Base-by-base conservation (phyloP, 2,329 filamentous ascomycete species). In the Coniochaeta sp. region DNA sequence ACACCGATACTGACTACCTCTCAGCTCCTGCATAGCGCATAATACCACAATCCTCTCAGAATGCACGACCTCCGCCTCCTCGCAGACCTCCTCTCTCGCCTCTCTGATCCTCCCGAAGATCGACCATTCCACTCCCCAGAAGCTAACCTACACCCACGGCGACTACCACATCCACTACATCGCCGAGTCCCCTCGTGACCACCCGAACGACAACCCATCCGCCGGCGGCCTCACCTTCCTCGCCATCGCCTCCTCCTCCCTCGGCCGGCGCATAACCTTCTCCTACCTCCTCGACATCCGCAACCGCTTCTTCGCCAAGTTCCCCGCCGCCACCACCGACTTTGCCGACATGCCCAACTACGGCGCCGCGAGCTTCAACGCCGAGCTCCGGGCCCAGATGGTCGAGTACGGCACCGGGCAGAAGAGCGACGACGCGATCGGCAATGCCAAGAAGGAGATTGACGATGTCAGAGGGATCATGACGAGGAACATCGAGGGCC, bases 61-160 rank as follows among this genome's bases (percentile, higher is more conserved):
- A 78, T 93, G 96, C 79, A 96, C 91, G 57, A 88, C 91, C 36
- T 91, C 91, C 1, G 89, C 92, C 63, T 88, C 89, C 11, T 91
- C 89, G 47, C 87, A 91, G 67, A 90, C 91, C 61, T 92, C 91
- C 5, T 92, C 89, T 14, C 89, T 98, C 68, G 91, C 93, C 66
- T 95, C 92, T 52, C 81, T 97, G 68, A 92, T 99, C 78, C 91
- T 99, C 52, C 95, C 96, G 61, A 96, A 96, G 75, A 96, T 99
- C 80, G 82, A 83, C 60, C 95, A 99, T 78, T 77, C 81, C 64
- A 79, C 82, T 33, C 82, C 92, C 1, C 87, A 96, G 71, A 97
- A 97, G 77, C 85, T 96, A 66, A 98, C 93, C 59, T 97, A 96
- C 79, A 96, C 91, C 44, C 92, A 97, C 75, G 90, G 92, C 76